phyloP scores from a whole-genome alignment of 106 monocot genomes.

The Dactylorhiza incarnata region DNA sequence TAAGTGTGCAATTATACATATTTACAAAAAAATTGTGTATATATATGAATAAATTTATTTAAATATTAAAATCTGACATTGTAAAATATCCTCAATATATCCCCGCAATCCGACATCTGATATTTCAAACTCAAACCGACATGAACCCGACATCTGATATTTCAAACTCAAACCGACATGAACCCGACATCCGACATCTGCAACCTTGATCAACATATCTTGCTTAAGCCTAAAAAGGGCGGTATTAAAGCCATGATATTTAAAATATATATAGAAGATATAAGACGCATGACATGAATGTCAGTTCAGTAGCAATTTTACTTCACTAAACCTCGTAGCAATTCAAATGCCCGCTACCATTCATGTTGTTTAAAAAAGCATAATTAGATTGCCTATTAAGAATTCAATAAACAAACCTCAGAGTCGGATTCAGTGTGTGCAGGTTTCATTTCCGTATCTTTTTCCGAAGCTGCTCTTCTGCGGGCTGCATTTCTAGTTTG shows the following conservation, averaged over 20 bases:
- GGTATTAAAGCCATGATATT: not conserved
- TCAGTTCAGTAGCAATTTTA: not conserved
- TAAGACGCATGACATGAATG: not conserved
- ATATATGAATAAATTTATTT: no score
- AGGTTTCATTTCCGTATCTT: constrained; percentile 61
- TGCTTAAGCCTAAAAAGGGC: not conserved
- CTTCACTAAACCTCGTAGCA: not conserved
- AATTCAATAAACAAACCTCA: constrained; percentile 41
- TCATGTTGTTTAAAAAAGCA: not conserved
- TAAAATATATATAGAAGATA: not conserved
- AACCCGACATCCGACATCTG: no score
- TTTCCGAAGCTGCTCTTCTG: constrained; percentile 62
- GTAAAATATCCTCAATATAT: no score
- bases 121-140: no score
- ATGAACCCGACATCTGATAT: no score
- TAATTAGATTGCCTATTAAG: not conserved
- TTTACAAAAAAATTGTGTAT: no score
- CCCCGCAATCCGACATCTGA: no score
- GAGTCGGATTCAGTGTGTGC: constrained; percentile 49
- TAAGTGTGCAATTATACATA: no score
- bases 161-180: no score
- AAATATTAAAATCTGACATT: no score
- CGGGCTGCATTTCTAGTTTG: constrained; percentile 81
- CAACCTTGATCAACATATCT: not conserved
- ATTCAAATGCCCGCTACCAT: not conserved